Evolutionary conservation across 805 yeast species (phyloP).

Genomic region (Priceomyces carsonii): DNA sequence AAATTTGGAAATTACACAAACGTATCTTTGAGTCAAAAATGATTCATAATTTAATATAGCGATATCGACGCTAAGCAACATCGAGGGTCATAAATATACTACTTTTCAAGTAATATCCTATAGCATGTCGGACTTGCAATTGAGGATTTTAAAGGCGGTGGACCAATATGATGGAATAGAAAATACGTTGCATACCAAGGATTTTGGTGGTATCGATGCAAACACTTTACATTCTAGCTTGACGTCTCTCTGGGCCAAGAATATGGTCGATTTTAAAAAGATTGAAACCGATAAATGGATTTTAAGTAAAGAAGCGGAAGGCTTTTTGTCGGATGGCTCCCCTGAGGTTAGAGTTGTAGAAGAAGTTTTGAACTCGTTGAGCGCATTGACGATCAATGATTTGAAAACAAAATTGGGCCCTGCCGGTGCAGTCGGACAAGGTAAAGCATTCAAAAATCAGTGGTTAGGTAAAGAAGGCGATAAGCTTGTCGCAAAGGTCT

Average conservation of each 20-base stretch:
- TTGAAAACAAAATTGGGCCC: constrained; percentile 71
- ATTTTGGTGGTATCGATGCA: constrained; percentile 65
- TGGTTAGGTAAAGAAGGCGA: constrained; percentile 93
- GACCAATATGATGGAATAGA: constrained; percentile 57
- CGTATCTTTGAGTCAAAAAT: neutral
- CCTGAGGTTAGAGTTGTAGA: constrained; percentile 83
- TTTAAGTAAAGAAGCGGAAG: constrained; percentile 79
- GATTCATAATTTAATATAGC: neutral
- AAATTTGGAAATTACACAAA: neutral
- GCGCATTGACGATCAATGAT: constrained; percentile 80
- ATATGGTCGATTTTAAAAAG: constrained; percentile 72
- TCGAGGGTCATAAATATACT: too few relatives aligned
- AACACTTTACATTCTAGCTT: constrained; percentile 77
- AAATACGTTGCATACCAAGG: constrained; percentile 59
- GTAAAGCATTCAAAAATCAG: constrained; percentile 94
- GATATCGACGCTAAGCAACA: neutral
- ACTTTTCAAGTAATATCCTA: too few relatives aligned
- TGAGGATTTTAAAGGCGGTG: constrained; percentile 62
- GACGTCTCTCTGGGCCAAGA: constrained; percentile 80
- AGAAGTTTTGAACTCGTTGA: constrained; percentile 71
- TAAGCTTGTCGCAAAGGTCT: constrained; percentile 62
- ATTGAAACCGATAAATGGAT: constrained; percentile 76
- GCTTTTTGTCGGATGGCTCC: constrained; percentile 77
- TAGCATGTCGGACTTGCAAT: constrained; percentile 70
- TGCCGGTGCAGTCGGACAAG: constrained; percentile 91